Base-by-base conservation (phyloP, 2,329 filamentous ascomycete genomes). In the Diplodia sapinea region DNA sequence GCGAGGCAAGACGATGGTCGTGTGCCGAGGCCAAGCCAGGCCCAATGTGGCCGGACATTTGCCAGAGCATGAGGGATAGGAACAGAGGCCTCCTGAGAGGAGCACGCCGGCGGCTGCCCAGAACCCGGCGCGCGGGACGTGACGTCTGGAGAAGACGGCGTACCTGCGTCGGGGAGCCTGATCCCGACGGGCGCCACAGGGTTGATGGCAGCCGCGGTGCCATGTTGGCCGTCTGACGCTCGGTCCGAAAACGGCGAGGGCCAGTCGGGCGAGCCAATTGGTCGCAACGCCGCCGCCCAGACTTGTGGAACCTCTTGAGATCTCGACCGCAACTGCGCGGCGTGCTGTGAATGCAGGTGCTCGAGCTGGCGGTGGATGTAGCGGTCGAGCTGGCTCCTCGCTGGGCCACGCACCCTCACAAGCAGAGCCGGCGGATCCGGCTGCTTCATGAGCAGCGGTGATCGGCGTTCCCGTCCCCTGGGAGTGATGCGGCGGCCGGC, bases 211-310 rank as follows among this genome's bases (percentile, higher is more conserved):
- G 54, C 55, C 20, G 36, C 20, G 12, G n/a, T 17, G n/a, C 23
- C 23, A n/a, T n/a, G n/a, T n/a, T n/a, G 33, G 29, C 31, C 17
- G 52, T 23, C 11, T n/a, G 40, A 38, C 11, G 26, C 43, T 63
- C 59, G 59, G 59, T 36, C 59, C 59, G 59, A 63, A 62, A 63
- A 63, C 29, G 43, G 59, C 12, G 29, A 12, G 12, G 13, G 11
- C 12, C 20, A 38, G 31, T 1, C n/a, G 54, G n/a, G 17, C 40
- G 56, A 23, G 57, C 57, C 57, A 62, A 62, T 62, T 49, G 40
- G 57, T 13, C 17, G 33, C 57, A 33, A 50, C 20, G 43, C 23
- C 11, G 38, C 1, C 4, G 20, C 38, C 40, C 23, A 62, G 40
- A 29, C 23, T 31, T 36, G 43, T 47, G 47, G 59, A 49, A 63